phyloP scores from a whole-genome alignment of 371 early-diverging fungal genomes.

The Capillidium heterosporum region DNA sequence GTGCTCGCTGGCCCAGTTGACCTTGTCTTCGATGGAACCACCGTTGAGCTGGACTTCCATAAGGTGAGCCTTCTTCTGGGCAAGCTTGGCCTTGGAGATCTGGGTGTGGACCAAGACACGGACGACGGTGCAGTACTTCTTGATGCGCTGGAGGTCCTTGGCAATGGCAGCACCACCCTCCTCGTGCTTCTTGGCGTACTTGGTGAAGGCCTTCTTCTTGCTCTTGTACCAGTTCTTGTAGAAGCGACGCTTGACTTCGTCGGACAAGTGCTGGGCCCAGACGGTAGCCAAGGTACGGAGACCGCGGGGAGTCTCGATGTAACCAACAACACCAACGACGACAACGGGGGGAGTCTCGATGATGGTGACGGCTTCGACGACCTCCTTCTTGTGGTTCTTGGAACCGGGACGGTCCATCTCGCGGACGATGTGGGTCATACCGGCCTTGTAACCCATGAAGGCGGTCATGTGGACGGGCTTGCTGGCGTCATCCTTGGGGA shows the following conservation, averaged over 20 bases:
- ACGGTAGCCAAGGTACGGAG: conserved; percentile 95
- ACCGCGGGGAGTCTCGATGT: conserved; percentile 97
- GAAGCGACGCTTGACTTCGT: conserved; percentile 97
- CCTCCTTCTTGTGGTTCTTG: conserved; percentile 99
- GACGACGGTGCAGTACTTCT: conserved; percentile 96
- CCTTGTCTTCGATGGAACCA: conserved; percentile 94
- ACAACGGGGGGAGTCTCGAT: conserved; percentile 98
- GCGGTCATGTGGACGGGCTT: conserved; percentile 97
- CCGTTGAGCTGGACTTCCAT: conserved; percentile 99
- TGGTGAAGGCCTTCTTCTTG: conserved; percentile 98
- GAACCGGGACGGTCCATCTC: conserved; percentile 96
- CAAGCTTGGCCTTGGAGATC: conserved; percentile 80
- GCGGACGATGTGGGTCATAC: conserved; percentile 99
- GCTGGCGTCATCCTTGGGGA: conserved; percentile 94
- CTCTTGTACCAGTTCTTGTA: conserved; percentile 99
- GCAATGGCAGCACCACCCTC: conserved; percentile 75
- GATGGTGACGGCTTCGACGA: conserved; percentile 98
- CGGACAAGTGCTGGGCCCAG: conserved; percentile 97
- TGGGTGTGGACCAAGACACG: conserved; percentile 99
- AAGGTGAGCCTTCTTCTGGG: conserved; percentile 99
- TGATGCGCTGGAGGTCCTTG: conserved; percentile 91
- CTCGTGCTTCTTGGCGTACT: conserved; percentile 94
- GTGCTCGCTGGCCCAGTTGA: conserved; percentile 91
- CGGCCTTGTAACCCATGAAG: conserved; percentile 99
- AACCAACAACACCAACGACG: conserved; percentile 98